Conservation (phyloP, 2,329 filamentous ascomycete species). For the Xylogone sp. region DNA sequence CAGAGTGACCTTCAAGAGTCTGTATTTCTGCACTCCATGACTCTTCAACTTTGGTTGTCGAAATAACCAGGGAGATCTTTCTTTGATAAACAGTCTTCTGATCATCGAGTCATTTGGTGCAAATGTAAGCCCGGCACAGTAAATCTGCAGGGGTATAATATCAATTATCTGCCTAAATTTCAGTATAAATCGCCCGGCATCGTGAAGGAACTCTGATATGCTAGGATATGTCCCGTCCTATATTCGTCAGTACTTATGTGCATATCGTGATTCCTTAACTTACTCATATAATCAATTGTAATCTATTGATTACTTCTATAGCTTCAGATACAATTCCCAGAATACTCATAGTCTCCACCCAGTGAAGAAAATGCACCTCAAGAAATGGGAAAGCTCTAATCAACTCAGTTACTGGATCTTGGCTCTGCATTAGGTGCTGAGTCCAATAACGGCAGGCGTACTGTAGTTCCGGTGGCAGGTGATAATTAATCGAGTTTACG, state of each 20-base stretch:
- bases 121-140: constrained; percentile 28
- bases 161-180: constrained; percentile 16
- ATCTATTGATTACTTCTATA: neutral
- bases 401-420: constrained; percentile 21
- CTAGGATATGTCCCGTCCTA: neutral
- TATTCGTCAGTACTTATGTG: neutral
- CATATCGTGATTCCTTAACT: neutral
- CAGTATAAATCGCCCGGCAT: constrained; percentile 1
- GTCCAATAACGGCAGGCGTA: constrained; percentile 39
- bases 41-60: neutral
- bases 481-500: constrained; percentile 14
- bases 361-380: constrained; percentile 33
- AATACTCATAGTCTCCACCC: constrained; percentile 10
- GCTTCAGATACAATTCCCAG: neutral
- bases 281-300: neutral
- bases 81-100: constrained; percentile 2
- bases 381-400: constrained; percentile 32
- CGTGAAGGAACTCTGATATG: constrained; percentile 1
- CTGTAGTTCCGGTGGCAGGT: constrained; percentile 25
- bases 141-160: constrained; percentile 25
- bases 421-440: constrained; percentile 26
- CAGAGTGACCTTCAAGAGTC: constrained; percentile 59
- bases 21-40: neutral
- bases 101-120: constrained; percentile 25
- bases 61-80: neutral